Evolutionary conservation across 2,329 filamentous ascomycete species (phyloP).

Genomic region (Alternaria metachromatica): DNA sequence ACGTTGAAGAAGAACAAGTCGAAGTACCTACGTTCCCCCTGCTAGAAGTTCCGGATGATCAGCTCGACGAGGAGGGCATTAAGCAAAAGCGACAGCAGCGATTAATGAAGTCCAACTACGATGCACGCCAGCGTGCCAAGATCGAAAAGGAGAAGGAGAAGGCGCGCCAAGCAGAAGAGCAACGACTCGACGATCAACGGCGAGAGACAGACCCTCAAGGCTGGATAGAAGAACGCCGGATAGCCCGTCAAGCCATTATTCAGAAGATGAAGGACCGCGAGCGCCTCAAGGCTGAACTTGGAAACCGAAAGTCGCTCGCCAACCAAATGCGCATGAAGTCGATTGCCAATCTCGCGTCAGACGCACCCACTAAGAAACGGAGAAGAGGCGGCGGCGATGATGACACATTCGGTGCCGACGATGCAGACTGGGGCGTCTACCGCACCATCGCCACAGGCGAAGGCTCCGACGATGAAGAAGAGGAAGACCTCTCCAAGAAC

Average conservation of each 20-base stretch:
- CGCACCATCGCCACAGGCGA: conserved; percentile 87
- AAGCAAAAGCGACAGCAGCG: conserved; percentile 94
- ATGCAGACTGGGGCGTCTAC: conserved; percentile 98
- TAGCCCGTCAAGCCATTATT: conserved; percentile 72
- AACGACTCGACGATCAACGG: conserved; percentile 81
- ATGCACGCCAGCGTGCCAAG: conserved; percentile 91
- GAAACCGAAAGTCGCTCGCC: conserved; percentile 94
- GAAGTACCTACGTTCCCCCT: conserved; percentile 87
- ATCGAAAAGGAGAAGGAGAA: conserved; percentile 94
- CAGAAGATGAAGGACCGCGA: conserved; percentile 93
- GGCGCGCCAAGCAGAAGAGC: conserved; percentile 80
- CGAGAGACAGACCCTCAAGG: conserved; percentile 82
- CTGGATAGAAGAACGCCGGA: conserved; percentile 85
- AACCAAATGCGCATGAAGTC: conserved; percentile 98
- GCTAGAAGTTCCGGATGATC: conserved; percentile 86
- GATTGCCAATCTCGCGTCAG: conserved; percentile 92
- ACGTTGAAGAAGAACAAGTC: conserved; percentile 75
- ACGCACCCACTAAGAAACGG: conserved; percentile 82
- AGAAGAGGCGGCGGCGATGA: conserved; percentile 87
- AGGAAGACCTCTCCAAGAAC: conserved; percentile 78
- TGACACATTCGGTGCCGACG: conserved; percentile 95
- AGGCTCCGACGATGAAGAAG: conserved; percentile 84
- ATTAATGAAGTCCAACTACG: conserved; percentile 92
- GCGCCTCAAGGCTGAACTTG: conserved; percentile 88
- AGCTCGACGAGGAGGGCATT: conserved; percentile 87